A percentile compares a stretch with the other conserved stretches of the same genome.
Conservation (phyloP, 805 yeast species). For the Ogataea sp. region DNA sequence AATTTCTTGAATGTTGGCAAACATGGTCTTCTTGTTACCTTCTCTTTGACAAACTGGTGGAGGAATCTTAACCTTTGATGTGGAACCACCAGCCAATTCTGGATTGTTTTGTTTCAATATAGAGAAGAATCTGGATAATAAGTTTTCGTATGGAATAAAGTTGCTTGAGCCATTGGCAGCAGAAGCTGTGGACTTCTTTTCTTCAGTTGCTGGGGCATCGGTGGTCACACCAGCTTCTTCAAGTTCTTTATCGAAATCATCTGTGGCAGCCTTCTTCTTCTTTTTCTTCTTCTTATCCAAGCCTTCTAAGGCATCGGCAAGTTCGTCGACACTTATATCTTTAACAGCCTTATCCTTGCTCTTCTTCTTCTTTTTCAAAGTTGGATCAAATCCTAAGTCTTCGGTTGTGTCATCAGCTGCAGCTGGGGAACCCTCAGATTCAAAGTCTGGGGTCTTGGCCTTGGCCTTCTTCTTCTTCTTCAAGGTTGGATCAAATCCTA, state of each 20-base stretch:
- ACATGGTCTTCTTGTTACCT: slow-evolving; percentile 93
- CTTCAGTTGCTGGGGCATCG: slow-evolving; percentile 23
- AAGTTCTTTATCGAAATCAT: slow-evolving; percentile 82
- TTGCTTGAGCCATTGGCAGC: slow-evolving; percentile 45
- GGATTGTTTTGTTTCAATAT: slow-evolving; percentile 92
- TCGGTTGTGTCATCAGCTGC: slow-evolving; percentile 31
- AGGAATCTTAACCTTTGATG: slow-evolving; percentile 92
- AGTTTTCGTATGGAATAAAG: slow-evolving; percentile 58
- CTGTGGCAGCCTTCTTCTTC: slow-evolving; percentile 63
- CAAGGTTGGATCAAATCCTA: slow-evolving; percentile 68
- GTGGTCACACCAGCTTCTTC: slow-evolving; percentile 84
- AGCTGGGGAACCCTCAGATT: slow-evolving; percentile 23
- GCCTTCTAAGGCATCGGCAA: slow-evolving; percentile 60
- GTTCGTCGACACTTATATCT: slow-evolving; percentile 29
- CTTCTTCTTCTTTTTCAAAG: slow-evolving; percentile 81
- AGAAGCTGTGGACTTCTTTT: slow-evolving; percentile 21
- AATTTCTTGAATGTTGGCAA: slow-evolving; percentile 93
- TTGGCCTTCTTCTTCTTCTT: slow-evolving; percentile 74
- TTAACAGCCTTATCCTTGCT: slow-evolving; percentile 37
- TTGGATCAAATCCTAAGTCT: slow-evolving; percentile 43
- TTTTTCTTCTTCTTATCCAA: slow-evolving; percentile 74
- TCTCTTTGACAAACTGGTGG: slow-evolving; percentile 97
- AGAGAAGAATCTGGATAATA: slow-evolving; percentile 77
- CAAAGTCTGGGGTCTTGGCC: slow-evolving; percentile 28
- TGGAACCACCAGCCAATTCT: slow-evolving; percentile 94